Conservation (phyloP, 2,329 filamentous ascomycete species). For the Fusarium devonianum region DNA sequence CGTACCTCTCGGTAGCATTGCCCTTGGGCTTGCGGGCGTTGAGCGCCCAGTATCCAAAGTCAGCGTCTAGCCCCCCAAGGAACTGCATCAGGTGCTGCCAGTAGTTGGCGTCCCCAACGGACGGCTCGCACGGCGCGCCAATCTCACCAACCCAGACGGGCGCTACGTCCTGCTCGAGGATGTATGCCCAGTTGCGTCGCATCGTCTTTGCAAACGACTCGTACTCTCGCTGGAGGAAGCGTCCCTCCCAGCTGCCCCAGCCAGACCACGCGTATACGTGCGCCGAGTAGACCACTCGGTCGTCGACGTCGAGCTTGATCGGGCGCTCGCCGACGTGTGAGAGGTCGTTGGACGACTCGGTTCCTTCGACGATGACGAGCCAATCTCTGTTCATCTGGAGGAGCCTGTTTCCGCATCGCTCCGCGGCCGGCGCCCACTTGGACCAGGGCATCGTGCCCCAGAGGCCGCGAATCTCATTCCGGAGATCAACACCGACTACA, state of each 20-base stretch:
- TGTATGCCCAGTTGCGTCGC: slow-evolving; percentile 71
- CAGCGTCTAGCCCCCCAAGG: slow-evolving; percentile 64
- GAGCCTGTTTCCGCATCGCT: slow-evolving; percentile 67
- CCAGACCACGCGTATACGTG: slow-evolving; percentile 76
- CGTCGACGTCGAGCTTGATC: slow-evolving; percentile 61
- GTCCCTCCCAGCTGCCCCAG: slow-evolving; percentile 67
- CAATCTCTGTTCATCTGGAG: slow-evolving; percentile 67
- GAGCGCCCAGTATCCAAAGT: slow-evolving; percentile 75
- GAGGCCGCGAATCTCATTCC: slow-evolving; percentile 73
- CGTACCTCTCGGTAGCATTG: slow-evolving; percentile 66
- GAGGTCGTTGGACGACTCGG: slow-evolving; percentile 71
- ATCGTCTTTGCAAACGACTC: slow-evolving; percentile 68
- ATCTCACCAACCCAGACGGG: slow-evolving; percentile 76
- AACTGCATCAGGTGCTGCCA: slow-evolving; percentile 69
- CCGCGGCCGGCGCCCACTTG: slow-evolving; percentile 69
- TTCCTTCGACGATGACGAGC: slow-evolving; percentile 73
- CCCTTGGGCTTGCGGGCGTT: slow-evolving; percentile 70
- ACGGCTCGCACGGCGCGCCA: slow-evolving; percentile 62
- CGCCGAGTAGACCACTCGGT: slow-evolving; percentile 70
- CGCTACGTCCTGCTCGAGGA: slow-evolving; percentile 54
- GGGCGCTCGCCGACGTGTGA: slow-evolving; percentile 62
- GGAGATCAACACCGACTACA: slow-evolving; percentile 71
- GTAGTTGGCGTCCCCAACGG: slow-evolving; percentile 67
- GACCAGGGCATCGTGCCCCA: slow-evolving; percentile 75
- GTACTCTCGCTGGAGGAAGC: slow-evolving; percentile 68